Evolutionary conservation across 208 protist genomes (phyloP).

Genomic region (Crithidia acanthocephali): DNA sequence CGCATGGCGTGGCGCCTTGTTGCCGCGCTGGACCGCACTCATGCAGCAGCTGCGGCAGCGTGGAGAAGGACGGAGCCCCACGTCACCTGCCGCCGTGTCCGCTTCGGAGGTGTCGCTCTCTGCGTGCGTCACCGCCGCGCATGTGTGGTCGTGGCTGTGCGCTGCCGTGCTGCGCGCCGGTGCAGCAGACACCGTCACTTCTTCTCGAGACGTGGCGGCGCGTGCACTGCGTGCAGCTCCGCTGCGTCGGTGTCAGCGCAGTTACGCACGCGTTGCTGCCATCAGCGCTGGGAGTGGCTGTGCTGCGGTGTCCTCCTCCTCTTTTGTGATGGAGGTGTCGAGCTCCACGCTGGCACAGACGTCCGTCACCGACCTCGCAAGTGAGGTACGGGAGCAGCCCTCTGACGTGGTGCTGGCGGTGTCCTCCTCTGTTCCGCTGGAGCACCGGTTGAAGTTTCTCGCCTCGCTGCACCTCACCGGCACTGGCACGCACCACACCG

Average conservation of each 20-base stretch:
- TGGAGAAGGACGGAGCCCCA: not conserved
- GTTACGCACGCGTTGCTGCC: not conserved
- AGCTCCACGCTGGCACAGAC: slow-evolving; percentile 15
- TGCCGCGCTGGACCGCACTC: not conserved
- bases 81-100: not conserved
- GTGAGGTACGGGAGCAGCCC: slow-evolving; percentile 32
- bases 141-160: slow-evolving; percentile 30
- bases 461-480: slow-evolving; percentile 32
- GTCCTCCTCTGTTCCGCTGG: not conserved
- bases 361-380: slow-evolving; percentile 27
- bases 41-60: not conserved
- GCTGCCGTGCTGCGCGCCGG: not conserved
- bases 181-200: not conserved
- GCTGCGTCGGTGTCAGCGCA: slow-evolving; percentile 15
- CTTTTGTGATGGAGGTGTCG: slow-evolving; percentile 24
- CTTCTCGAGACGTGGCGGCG: not conserved
- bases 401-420: slow-evolving; percentile 31
- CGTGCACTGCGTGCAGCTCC: slow-evolving; percentile 8
- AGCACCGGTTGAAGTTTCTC: slow-evolving; percentile 32
- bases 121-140: slow-evolving; percentile 18
- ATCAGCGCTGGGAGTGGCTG: not conserved
- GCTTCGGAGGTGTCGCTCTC: not conserved
- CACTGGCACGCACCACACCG: slow-evolving; percentile 24
- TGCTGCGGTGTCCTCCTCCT: not conserved
- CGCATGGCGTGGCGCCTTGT: not conserved